Evolutionary conservation across 306 rosid genomes (phyloP), one percentile per base, ranked within the genome.

Genomic region (Cucumis melo): DNA sequence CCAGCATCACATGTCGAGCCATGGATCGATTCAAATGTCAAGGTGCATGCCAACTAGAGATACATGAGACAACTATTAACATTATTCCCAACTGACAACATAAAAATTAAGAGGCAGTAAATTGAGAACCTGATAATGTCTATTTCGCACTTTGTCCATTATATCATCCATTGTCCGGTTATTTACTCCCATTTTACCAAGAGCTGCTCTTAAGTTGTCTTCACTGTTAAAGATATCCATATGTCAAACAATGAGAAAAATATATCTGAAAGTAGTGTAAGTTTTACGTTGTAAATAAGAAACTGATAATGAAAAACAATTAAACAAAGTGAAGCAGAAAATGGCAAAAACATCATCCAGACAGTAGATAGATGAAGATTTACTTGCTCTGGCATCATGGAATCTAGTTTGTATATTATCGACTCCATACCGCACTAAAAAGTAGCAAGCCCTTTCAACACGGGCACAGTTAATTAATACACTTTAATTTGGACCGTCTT

Each of bases 1-100:
- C 99, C 99, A n/a, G 96, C 83, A 78, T 94, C 96, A 66, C 92
- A 86, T 13, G 90, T 81, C 74, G 84, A 61, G 66, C 84, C 91
- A 81, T 91, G 96, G 53, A 90, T 78, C 73, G 95, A 88, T 90
- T 92, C 99, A 83, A 94, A 94, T 20, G 97, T 90, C 85, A 90
- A 84, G 81, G 99, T 94, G 86, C 97, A 94, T n/a, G 99, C 97
- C 84, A 94, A 81, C 97, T 94, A 87, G 78, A 80, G 75, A 74
- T 72, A 78, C 78, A 59, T 81, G 20, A 63, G 79, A 82, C 74
- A 63, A 66, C 64, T 76, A 73, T 84, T 73, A 48, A 17, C 70
- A 80, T 51, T 53, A 79, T 51, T 80, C 77, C 29, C 77, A 62
- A 73, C 17, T 51, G 77, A 70, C 64, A 80, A 65, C 27, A 32